These are phyloP conservation scores for Globisporangium polare DNA, from an alignment of 352 stramenopile genomes.

Conservation along the genomic window DNA sequence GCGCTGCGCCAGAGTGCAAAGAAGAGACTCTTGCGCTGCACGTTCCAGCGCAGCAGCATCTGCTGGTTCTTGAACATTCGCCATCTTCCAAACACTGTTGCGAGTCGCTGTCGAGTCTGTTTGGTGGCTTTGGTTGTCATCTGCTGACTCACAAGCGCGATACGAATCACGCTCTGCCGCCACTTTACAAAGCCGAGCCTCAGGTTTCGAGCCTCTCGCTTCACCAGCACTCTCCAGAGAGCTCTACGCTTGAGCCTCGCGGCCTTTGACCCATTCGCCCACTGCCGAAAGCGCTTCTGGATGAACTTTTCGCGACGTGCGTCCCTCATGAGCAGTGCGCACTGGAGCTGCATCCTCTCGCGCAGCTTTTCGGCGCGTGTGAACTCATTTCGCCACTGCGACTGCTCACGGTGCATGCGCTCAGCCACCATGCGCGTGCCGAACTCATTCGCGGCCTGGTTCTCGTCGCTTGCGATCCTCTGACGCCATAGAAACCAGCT, in stretches of 20 bases:
- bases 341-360: conserved; percentile 2
- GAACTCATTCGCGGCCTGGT: not conserved
- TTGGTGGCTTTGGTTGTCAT: not conserved
- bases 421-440: not conserved
- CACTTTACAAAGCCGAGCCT: not conserved
- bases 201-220: not conserved
- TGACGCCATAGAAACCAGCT: conserved; percentile 22
- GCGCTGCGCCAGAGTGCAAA: conserved; percentile 14
- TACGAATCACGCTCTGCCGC: not conserved
- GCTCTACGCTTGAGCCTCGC: not conserved
- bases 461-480: not conserved
- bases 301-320: not conserved
- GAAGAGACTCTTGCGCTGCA: conserved; percentile 11
- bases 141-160: not conserved
- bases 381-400: conserved; percentile 1
- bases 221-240: not conserved
- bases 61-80: not conserved
- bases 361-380: conserved; percentile 9
- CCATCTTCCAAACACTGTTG: not conserved
- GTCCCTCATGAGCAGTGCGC: conserved; percentile 11
- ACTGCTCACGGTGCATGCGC: conserved; percentile 1
- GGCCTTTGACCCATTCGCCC: not conserved
- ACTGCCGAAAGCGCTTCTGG: not conserved
- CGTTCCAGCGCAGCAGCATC: conserved; percentile 7
- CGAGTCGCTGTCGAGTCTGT: not conserved